phyloP scores from a whole-genome alignment of 2,329 filamentous ascomycete genomes.

The Lasiodiplodia sp. region DNA sequence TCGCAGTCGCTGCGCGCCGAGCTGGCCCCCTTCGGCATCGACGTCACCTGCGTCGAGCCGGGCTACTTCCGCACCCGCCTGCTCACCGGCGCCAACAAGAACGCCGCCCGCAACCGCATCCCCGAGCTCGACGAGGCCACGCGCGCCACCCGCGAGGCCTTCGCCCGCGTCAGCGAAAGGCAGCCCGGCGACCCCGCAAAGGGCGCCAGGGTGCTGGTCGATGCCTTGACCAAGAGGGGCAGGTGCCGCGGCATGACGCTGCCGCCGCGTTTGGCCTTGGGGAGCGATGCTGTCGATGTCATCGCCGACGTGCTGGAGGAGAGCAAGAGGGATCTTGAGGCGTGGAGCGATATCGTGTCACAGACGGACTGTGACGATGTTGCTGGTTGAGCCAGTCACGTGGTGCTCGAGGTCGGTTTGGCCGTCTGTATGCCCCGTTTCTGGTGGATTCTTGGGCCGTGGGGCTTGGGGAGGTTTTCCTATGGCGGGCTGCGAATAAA shows the following conservation, averaged over 20 bases:
- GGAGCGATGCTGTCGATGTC: not conserved
- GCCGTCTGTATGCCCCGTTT: too few species aligned
- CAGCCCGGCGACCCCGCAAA: conserved; percentile 65
- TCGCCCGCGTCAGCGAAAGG: not conserved
- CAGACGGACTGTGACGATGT: conserved; percentile 1
- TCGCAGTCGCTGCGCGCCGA: conserved; percentile 84
- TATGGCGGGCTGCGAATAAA: too few species aligned
- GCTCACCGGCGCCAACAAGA: not conserved
- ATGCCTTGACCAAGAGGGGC: conserved; percentile 62
- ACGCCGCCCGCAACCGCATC: conserved; percentile 35
- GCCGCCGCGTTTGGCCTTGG: conserved; percentile 3
- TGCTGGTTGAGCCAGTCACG: not conserved
- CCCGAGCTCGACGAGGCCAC: conserved; percentile 38
- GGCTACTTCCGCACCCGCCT: conserved; percentile 56
- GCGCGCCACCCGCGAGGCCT: not conserved
- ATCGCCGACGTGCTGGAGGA: not conserved
- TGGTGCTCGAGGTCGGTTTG: too few species aligned
- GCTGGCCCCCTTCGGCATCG: conserved; percentile 78
- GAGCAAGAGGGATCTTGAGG: not conserved
- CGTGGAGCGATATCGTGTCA: not conserved
- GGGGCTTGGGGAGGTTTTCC: too few species aligned
- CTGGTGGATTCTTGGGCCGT: too few species aligned
- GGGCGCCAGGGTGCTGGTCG: conserved; percentile 61
- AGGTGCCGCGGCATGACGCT: conserved; percentile 40
- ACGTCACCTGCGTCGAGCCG: conserved; percentile 88